Evolutionary conservation across 169 alveolate species (phyloP).

Genomic region (Perkinsus chesapeaki): DNA sequence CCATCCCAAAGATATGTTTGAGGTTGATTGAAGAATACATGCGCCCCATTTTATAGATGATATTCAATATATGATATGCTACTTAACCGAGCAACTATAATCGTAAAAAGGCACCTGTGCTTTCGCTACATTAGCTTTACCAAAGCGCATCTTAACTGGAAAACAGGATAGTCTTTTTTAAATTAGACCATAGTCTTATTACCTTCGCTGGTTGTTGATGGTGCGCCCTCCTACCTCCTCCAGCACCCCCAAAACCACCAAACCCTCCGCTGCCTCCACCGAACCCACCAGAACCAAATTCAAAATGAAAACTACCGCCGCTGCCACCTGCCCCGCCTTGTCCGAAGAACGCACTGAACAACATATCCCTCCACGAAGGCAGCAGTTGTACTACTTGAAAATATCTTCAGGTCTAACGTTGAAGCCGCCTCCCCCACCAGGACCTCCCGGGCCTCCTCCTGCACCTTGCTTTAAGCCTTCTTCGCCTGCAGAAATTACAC

Average conservation of each 20-base stretch:
- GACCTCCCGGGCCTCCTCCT: background rate
- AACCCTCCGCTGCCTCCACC: background rate
- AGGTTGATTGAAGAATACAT: too few relatives aligned
- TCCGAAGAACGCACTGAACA: background rate
- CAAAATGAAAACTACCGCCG: background rate
- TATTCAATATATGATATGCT: too few relatives aligned
- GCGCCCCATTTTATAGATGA: too few relatives aligned
- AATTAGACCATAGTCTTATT: background rate
- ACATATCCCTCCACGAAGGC: too few relatives aligned
- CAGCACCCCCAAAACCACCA: background rate
- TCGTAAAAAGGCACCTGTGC: too few relatives aligned
- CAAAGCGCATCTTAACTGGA: too few relatives aligned
- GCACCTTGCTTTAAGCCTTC: background rate
- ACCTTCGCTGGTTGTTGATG: background rate
- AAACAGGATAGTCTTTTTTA: too few relatives aligned
- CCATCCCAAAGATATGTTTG: too few relatives aligned
- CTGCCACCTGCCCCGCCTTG: background rate
- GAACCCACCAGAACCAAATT: background rate
- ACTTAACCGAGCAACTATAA: too few relatives aligned
- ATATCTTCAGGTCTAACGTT: background rate
- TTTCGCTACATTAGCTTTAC: too few relatives aligned
- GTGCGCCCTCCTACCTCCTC: background rate
- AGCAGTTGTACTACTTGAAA: background rate
- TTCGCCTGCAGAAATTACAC: background rate
- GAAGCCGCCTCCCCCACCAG: background rate